Evolutionary conservation across 1,284 basidiomycete genomes (phyloP).

Genomic region (Ustilago shanxiensis): DNA sequence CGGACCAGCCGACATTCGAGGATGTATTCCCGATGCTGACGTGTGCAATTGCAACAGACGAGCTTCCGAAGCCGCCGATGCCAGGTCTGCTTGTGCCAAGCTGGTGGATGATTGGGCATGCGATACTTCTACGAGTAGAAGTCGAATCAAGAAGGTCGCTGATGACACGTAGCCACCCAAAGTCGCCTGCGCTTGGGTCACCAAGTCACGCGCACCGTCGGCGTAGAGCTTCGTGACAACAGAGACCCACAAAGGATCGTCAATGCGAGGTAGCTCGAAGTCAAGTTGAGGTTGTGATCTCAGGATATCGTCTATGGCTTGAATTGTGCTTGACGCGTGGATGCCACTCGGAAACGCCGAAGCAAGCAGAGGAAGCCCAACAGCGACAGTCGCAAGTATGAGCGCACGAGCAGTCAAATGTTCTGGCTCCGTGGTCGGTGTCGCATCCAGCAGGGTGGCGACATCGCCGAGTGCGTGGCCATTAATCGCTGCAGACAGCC

Average conservation of each 20-base stretch:
- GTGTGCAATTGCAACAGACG: conserved; percentile 29
- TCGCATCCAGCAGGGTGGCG: conserved; percentile 8
- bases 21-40: not conserved
- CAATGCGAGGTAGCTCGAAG: not conserved
- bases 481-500: conserved; percentile 33
- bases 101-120: not conserved
- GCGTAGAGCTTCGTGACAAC: conserved; percentile 16
- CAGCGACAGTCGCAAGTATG: conserved; percentile 22
- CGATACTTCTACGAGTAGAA: conserved; percentile 25
- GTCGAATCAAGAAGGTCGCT: conserved; percentile 15
- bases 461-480: conserved; percentile 22
- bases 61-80: conserved; percentile 17
- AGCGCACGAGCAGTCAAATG: conserved; percentile 13
- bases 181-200: conserved; percentile 8
- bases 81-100: conserved; percentile 17
- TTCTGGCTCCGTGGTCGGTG: conserved; percentile 10
- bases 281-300: not conserved
- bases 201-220: conserved; percentile 17
- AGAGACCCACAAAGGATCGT: conserved; percentile 11
- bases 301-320: conserved; percentile 17
- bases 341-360: conserved; percentile 3
- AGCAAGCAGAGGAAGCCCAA: conserved; percentile 18
- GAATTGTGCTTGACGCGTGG: conserved; percentile 7
- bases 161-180: conserved; percentile 7
- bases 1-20: conserved; percentile 17